Conservation (phyloP, 805 yeast species). For the Spathaspora hagerdaliae region DNA sequence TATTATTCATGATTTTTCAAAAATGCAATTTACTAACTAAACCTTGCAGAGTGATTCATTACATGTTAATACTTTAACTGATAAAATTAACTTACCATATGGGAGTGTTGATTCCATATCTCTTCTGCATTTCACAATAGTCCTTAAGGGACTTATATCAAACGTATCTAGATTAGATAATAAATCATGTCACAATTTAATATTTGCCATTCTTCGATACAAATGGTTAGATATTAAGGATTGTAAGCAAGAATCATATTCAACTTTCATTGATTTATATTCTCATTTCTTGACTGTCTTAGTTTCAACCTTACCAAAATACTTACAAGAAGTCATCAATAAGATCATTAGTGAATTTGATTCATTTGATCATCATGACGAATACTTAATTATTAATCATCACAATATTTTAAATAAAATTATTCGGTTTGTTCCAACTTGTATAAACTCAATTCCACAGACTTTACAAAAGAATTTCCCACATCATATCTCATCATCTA, state of each 20-base stretch:
- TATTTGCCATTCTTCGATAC: slow-evolving; percentile 59
- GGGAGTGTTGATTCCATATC: slow-evolving; percentile 53
- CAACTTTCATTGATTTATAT: slow-evolving; percentile 47
- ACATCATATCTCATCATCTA: slow-evolving; percentile 61
- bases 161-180: slow-evolving; percentile 69
- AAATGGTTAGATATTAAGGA: slow-evolving; percentile 51
- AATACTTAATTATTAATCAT: slow-evolving; percentile 23
- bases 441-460: slow-evolving; percentile 59
- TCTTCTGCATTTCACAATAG: slow-evolving; percentile 45
- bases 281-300: slow-evolving; percentile 72
- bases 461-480: slow-evolving; percentile 67
- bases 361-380: slow-evolving; percentile 2
- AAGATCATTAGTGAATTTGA: slow-evolving; percentile 62
- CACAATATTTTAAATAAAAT: slow-evolving; percentile 67
- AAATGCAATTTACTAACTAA: slow-evolving; percentile 2
- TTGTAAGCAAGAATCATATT: slow-evolving; percentile 11
- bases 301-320: slow-evolving; percentile 82
- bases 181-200: slow-evolving; percentile 46
- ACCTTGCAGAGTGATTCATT: slow-evolving; percentile 38
- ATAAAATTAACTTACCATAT: slow-evolving; percentile 53
- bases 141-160: slow-evolving; percentile 55
- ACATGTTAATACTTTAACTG: slow-evolving; percentile 56
- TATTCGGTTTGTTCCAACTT: slow-evolving; percentile 75
- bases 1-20: background rate
- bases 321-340: slow-evolving; percentile 80